These are phyloP conservation scores for Symmetrospora coprosmae DNA, from an alignment of 768 basidiomycete species.

Conservation along the genomic window DNA sequence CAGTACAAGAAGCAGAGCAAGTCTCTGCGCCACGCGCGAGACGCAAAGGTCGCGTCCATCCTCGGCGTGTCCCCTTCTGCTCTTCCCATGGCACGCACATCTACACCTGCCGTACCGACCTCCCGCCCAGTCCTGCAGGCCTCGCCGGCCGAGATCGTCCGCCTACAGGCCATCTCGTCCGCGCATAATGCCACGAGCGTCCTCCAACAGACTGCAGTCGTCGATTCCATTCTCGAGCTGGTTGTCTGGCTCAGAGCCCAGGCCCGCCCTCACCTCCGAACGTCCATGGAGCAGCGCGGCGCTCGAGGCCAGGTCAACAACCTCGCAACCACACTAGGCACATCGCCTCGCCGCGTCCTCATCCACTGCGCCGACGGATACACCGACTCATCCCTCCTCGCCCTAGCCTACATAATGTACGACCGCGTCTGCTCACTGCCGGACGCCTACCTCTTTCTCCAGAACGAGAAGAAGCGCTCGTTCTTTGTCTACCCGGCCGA, in stretches of 20 bases:
- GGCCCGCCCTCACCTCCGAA: slow-evolving; percentile 17
- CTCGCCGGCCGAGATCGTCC: slow-evolving; percentile 28
- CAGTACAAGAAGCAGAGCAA: slow-evolving; percentile 18
- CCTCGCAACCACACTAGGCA: background rate
- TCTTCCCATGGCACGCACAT: too few relatives aligned
- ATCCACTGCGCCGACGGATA: slow-evolving; percentile 76
- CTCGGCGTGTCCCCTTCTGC: too few relatives aligned
- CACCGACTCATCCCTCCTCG: slow-evolving; percentile 80
- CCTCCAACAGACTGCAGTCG: background rate
- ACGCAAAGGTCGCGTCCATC: too few relatives aligned
- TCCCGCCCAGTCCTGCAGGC: background rate
- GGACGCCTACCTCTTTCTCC: slow-evolving; percentile 83
- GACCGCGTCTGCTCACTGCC: slow-evolving; percentile 46
- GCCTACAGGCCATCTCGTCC: slow-evolving; percentile 32
- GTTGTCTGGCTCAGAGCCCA: slow-evolving; percentile 31
- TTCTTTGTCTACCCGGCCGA: slow-evolving; percentile 88
- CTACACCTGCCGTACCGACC: too few relatives aligned
- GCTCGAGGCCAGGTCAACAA: background rate
- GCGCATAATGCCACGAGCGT: background rate
- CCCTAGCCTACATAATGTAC: slow-evolving; percentile 71
- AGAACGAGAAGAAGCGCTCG: slow-evolving; percentile 46
- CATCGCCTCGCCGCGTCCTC: slow-evolving; percentile 44
- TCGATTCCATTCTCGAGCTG: slow-evolving; percentile 29
- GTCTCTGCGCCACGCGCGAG: slow-evolving; percentile 3
- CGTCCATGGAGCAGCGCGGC: background rate